Evolutionary conservation across 768 basidiomycete genomes (phyloP), one percentile per base, ranked within the genome.

Genomic region (Calvatia gigantea): DNA sequence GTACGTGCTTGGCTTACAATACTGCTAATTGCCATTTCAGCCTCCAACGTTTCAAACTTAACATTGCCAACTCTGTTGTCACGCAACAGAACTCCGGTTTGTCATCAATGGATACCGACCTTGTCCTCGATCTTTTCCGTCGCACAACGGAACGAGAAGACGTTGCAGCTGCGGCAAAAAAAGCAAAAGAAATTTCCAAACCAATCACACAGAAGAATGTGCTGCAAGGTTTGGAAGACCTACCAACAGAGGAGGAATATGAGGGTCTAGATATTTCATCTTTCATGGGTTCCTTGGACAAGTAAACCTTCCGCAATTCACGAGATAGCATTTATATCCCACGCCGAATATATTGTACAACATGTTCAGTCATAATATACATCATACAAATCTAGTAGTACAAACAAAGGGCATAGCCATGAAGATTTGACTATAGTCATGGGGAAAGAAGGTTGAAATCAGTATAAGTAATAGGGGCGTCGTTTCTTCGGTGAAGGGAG

Each of bases 1-100:
- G 52, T 9, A 48, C 61, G 15, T 19, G 6, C 33, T 46, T 29
- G 32, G 43, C 19, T 17, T 21, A 35, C 31, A 12, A 8, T 31
- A 41, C 8, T 48, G 57, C 41, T 48, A 62, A n/a, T 60, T 58
- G 28, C 62, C 61, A 52, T 17, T 41, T 3, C 67, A 98, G 96
- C 32, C 70, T 99, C 59, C 97, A 99, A 79, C 91, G 94, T 47
- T 99, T 99, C 82, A 99, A 99, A 70, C 80, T 98, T 63, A 98
- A 98, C 63, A 96, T 99, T 62, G 97, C 97, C 28, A 87, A 92
- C 61, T 94, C 97, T 6, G 86, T 99, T 57, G 92, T 99, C 47
- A 98, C 93, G 1, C 95, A 99, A 68, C 95, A 99, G 68, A 99
- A 99, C 67, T 82, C 96, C 1, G 94, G 93, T 19, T 73, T 99